phyloP scores from a whole-genome alignment of 2,329 filamentous ascomycete genomes.

The Fusarium coffeatum region DNA sequence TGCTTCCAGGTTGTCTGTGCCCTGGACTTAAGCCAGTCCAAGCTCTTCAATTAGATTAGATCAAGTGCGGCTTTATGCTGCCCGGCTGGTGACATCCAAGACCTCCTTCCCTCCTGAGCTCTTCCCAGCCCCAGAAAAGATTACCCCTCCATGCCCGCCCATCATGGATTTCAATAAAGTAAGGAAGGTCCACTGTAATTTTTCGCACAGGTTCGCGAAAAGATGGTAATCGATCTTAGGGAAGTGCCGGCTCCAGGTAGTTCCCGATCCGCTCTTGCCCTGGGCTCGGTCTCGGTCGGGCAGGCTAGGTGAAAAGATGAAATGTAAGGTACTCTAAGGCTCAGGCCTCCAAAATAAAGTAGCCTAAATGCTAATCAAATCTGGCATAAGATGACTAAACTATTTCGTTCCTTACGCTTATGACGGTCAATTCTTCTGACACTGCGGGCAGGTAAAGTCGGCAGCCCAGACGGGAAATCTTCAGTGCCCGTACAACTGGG shows the following conservation, averaged over 20 bases:
- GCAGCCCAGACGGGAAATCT: background rate
- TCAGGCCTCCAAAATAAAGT: too few species aligned
- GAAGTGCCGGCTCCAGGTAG: conserved; percentile 29
- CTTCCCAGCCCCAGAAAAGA: conserved; percentile 4
- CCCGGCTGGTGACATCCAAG: conserved; percentile 27
- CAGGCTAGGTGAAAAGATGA: too few species aligned
- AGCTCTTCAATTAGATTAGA: background rate
- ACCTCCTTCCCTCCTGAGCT: conserved; percentile 13
- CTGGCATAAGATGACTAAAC: too few species aligned
- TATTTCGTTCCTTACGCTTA: too few species aligned
- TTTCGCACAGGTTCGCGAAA: conserved; percentile 25
- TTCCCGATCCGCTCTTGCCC: conserved; percentile 12
- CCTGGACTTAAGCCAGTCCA: conserved; percentile 5
- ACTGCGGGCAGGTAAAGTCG: background rate
- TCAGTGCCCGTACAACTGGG: background rate
- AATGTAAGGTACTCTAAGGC: too few species aligned
- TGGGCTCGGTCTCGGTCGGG: background rate
- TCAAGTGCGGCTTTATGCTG: conserved; percentile 4
- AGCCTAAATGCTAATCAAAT: too few species aligned
- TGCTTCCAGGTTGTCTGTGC: conserved; percentile 13
- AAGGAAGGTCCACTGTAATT: conserved; percentile 4
- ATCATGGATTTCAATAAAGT: background rate
- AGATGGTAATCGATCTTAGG: conserved; percentile 9
- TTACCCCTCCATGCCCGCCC: conserved; percentile 28
- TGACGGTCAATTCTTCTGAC: too few species aligned